Conservation (phyloP, 148 eudicot species). For the Linanthus parryae region DNA sequence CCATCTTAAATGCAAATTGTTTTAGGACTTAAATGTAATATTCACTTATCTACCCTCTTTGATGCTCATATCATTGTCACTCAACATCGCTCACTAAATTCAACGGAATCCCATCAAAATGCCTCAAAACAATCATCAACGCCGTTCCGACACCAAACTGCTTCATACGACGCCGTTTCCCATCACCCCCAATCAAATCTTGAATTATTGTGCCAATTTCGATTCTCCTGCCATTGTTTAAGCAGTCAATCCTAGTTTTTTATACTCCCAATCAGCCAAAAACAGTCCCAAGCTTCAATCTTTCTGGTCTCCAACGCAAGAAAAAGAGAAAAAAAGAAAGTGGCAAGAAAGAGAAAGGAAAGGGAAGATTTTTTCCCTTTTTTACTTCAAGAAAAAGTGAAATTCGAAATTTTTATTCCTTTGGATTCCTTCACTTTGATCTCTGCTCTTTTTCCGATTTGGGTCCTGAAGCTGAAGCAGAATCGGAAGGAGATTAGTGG, state of each 20-base stretch:
- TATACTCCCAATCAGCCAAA: conserved; percentile 12
- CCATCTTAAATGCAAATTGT: too few relatives aligned
- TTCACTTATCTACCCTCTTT: too few relatives aligned
- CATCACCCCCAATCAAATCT: neutral
- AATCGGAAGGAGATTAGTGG: conserved; percentile 24
- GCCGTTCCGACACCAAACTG: neutral
- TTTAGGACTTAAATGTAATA: too few relatives aligned
- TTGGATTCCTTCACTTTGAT: conserved; percentile 29
- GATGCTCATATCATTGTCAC: too few relatives aligned
- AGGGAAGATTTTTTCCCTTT: conserved; percentile 32
- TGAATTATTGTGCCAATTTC: too few relatives aligned
- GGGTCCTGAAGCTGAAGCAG: conserved; percentile 29
- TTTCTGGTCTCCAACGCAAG: conserved; percentile 15
- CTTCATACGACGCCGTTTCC: neutral
- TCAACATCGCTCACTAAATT: too few relatives aligned
- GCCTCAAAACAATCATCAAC: too few relatives aligned
- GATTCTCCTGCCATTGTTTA: too few relatives aligned
- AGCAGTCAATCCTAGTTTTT: too few relatives aligned
- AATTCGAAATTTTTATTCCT: conserved; percentile 11
- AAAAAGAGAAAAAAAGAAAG: conserved; percentile 14
- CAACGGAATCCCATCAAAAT: too few relatives aligned
- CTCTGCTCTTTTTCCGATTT: conserved; percentile 8
- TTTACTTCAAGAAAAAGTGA: conserved; percentile 24
- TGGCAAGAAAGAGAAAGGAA: conserved; percentile 20
- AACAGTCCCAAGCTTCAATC: conserved; percentile 8